phyloP scores from a whole-genome alignment of 1,139 yeast species.

The Geotrichum europaeum region DNA sequence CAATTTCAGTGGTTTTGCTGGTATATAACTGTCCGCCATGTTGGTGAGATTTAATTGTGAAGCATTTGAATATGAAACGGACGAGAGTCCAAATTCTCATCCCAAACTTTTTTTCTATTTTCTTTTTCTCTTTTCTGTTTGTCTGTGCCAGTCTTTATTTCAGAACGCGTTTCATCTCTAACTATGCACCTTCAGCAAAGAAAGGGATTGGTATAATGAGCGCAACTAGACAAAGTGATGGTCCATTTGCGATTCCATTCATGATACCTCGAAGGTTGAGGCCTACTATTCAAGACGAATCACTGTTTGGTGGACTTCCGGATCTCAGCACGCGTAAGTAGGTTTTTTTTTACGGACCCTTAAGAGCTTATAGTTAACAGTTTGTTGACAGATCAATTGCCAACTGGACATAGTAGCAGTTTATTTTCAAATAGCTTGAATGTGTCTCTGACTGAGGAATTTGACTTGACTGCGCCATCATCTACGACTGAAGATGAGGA shows the following conservation, averaged over 20 bases:
- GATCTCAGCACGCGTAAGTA: neutral
- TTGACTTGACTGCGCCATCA: neutral
- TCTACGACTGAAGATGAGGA: neutral
- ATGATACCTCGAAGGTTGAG: neutral
- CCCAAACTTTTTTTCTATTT: neutral
- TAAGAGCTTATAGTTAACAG: neutral
- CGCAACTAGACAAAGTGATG: slow-evolving; percentile 2
- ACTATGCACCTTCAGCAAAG: neutral
- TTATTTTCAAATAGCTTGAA: neutral
- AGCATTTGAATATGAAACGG: neutral
- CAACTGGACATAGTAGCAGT: neutral
- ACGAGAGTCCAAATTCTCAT: neutral
- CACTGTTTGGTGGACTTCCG: neutral
- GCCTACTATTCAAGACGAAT: neutral
- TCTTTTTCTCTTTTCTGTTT: neutral
- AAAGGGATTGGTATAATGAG: neutral
- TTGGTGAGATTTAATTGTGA: neutral
- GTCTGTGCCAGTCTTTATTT: neutral
- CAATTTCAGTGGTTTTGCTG: slow-evolving; percentile 7
- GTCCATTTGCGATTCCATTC: slow-evolving; percentile 12
- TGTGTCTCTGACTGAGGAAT: neutral
- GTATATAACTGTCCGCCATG: neutral
- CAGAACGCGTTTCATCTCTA: neutral
- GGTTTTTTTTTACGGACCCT: neutral
- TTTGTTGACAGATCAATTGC: neutral